phyloP scores from a whole-genome alignment of 257 asterid genomes.

The Ballota nigra region DNA sequence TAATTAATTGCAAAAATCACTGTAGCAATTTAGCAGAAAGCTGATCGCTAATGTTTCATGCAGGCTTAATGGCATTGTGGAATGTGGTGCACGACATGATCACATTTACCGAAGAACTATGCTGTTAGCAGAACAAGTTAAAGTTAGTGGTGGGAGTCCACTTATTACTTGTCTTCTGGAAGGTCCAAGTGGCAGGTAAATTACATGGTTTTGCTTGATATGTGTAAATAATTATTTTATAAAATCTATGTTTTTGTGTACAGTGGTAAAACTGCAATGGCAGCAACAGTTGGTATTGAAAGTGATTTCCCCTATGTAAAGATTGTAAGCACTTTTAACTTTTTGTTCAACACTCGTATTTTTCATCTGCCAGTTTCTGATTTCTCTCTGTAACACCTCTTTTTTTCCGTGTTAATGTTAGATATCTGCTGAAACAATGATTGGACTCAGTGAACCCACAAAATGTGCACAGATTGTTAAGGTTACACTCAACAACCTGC shows the following conservation, averaged over 20 bases:
- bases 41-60: conserved; percentile 27
- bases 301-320: conserved; percentile 96
- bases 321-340: conserved; percentile 65
- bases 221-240: conserved; percentile 13
- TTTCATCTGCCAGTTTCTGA: conserved; percentile 10
- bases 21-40: conserved; percentile 15
- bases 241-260: conserved; percentile 27
- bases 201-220: conserved; percentile 11
- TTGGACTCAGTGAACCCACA: conserved; percentile 93
- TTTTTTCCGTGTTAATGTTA: conserved; percentile 26
- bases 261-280: conserved; percentile 99
- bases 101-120: conserved; percentile 74
- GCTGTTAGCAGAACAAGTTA: conserved; percentile 91
- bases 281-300: conserved; percentile 86
- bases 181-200: conserved; percentile 98
- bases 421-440: conserved; percentile 98
- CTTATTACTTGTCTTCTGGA: conserved; percentile 91
- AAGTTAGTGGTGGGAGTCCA: conserved; percentile 85
- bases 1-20: not conserved
- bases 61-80: conserved; percentile 83
- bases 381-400: conserved; percentile 22
- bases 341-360: not conserved
- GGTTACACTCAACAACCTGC: conserved; percentile 42
- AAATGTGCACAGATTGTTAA: conserved; percentile 91
- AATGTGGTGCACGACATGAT: conserved; percentile 78